Base-by-base conservation (phyloP, 1,284 basidiomycete genomes). In the Xerocomus cyaneibrunnescens region DNA sequence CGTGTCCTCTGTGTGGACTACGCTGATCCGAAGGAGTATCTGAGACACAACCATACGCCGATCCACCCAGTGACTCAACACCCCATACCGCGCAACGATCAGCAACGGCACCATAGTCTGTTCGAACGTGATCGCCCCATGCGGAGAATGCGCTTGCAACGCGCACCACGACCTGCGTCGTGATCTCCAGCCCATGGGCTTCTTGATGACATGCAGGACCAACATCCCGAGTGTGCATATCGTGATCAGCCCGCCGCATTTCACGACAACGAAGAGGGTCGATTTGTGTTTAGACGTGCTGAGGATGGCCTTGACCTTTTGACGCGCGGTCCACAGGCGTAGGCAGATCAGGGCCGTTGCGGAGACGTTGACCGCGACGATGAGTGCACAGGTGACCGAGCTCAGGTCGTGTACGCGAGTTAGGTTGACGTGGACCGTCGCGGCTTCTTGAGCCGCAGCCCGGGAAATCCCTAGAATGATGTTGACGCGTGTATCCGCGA, bases 31-130 rank as follows among this genome's bases (percentile, higher is more conserved):
- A 7, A 59, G 55, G 19, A 60, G 58, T 38, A 59, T 43, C 27
- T 17, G 60, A 17, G 46, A 22, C 16, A 34, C 23, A 9, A 28
- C 21, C 21, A 13, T 12, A 3, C 5, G 9, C 4, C 16, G 17
- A 0, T 45, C 39, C 1, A 45, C 43, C 9, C 17, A 30, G 3
- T 55, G 57, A 19, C 22, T 40, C 27, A 50, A 5, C 5, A 62
- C 8, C 36, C 50, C 60, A 10, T 62, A 25, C 16, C 64, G 62
- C 36, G 54, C 57, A 10, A 66, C 47, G 45, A 62, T 66, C 1
- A 62, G 48, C n/a, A 66, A 37, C 10, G 64, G 64, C 2, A 48
- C 50, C 22, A 55, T 34, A 10, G 61, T 65, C 62, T 62, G n/a
- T n/a, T 0, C 37, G 1, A 28, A 34, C 22, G 5, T 7, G 9